Conservation (phyloP, 495 filamentous ascomycete species). For the Durotheca rogersii region DNA sequence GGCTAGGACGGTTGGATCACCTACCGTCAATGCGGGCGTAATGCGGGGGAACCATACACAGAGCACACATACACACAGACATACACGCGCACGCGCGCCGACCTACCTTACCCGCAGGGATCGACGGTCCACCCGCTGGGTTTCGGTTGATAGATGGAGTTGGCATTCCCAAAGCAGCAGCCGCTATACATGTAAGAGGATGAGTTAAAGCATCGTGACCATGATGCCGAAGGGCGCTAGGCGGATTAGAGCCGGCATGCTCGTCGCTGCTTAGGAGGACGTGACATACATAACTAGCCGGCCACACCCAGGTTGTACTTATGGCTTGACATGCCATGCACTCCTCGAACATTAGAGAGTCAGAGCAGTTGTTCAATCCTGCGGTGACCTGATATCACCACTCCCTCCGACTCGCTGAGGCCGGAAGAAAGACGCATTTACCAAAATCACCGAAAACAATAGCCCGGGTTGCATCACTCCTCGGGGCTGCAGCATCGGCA, state of each 20-base stretch:
- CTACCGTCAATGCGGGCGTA: conserved; percentile 23
- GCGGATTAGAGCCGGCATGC: conserved; percentile 13
- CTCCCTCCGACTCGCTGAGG: background rate
- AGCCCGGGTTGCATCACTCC: no score
- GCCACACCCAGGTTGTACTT: conserved; percentile 8
- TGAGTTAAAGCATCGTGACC: conserved; percentile 31
- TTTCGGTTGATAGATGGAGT: conserved; percentile 20
- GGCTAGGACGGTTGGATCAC: conserved; percentile 9
- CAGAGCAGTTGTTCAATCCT: background rate
- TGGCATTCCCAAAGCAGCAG: conserved; percentile 20
- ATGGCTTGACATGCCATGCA: conserved; percentile 7
- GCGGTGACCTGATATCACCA: conserved; percentile 6
- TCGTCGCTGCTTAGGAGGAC: conserved; percentile 1
- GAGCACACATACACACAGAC: conserved; percentile 2
- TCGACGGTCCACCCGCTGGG: conserved; percentile 26
- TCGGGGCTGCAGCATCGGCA: no score
- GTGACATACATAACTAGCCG: conserved; percentile 17
- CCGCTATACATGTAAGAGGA: conserved; percentile 31
- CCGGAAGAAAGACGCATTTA: background rate
- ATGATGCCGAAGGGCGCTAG: conserved; percentile 25
- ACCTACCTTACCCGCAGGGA: conserved; percentile 29
- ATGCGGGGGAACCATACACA: conserved; percentile 28
- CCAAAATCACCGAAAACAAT: background rate
- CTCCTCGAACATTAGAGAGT: conserved; percentile 11
- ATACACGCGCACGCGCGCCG: no score